Conservation (phyloP, 208 protist species). For the Leishmania gerbilli region DNA sequence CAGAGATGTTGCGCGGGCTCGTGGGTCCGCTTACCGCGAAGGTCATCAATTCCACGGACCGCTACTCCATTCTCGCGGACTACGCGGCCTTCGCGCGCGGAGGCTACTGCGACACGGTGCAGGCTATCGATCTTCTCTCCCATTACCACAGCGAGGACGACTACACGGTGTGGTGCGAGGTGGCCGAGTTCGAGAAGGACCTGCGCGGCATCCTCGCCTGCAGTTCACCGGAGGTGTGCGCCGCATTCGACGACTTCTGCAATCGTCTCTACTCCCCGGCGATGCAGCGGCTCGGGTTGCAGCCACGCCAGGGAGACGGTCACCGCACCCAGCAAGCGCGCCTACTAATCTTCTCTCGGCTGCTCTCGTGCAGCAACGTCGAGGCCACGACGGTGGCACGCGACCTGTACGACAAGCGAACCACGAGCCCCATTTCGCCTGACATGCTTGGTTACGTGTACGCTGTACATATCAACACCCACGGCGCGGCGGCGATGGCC, state of each 20-base stretch:
- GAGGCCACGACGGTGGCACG: conserved; percentile 35
- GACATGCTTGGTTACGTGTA: conserved; percentile 56
- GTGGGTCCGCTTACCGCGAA: conserved; percentile 42
- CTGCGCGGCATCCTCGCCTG: conserved; percentile 47
- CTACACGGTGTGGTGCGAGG: conserved; percentile 42
- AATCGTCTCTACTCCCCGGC: conserved; percentile 49
- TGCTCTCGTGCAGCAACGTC: conserved; percentile 39
- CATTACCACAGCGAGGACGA: conserved; percentile 34
- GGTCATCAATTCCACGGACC: conserved; percentile 58
- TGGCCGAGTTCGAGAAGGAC: conserved; percentile 49
- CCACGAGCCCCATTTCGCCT: conserved; percentile 40
- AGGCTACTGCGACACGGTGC: conserved; percentile 48
- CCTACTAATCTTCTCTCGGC: conserved; percentile 45
- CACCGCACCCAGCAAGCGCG: conserved; percentile 50
- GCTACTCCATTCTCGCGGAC: conserved; percentile 66
- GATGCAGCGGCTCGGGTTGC: conserved; percentile 40
- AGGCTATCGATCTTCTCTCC: conserved; percentile 47
- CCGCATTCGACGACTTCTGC: conserved; percentile 54
- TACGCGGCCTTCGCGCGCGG: conserved; percentile 70
- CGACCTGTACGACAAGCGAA: conserved; percentile 44
- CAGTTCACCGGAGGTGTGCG: conserved; percentile 33
- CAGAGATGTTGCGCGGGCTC: conserved; percentile 48
- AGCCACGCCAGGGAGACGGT: conserved; percentile 22
- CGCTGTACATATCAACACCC: conserved; percentile 40
- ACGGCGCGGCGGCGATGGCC: conserved; percentile 41